Evolutionary conservation across 768 basidiomycete species (phyloP).

Genomic region (Lactifluus subvellereus): DNA sequence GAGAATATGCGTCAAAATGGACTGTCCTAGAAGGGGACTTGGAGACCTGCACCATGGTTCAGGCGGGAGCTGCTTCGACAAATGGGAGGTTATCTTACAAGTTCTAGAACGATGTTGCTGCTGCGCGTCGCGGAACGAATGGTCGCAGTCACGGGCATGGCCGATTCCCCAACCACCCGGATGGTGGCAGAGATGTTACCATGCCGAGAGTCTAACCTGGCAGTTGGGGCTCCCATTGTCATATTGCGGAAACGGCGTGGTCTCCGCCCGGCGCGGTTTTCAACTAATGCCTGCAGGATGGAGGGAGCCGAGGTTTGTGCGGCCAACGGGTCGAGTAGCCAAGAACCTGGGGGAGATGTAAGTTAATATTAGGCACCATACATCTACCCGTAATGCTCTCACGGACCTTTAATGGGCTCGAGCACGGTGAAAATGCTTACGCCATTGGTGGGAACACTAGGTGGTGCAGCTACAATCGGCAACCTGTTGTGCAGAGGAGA

Average conservation of each 20-base stretch:
- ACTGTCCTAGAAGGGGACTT: constrained; percentile 9
- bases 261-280: constrained; percentile 7
- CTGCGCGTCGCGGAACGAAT: constrained; percentile 11
- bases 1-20: constrained; percentile 20
- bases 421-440: constrained; percentile 6
- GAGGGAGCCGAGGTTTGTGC: background rate
- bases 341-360: constrained; percentile 13
- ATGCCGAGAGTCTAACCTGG: constrained; percentile 10
- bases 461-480: background rate
- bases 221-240: constrained; percentile 10
- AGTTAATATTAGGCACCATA: background rate
- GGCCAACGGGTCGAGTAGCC: constrained; percentile 17
- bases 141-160: constrained; percentile 1
- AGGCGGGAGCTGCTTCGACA: background rate
- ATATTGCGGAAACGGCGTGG: constrained; percentile 5
- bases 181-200: constrained; percentile 11
- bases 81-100: constrained; percentile 5
- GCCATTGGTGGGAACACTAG: constrained; percentile 5
- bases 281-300: constrained; percentile 1
- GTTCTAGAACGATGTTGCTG: constrained; percentile 19
- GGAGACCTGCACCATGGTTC: constrained; percentile 4
- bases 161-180: constrained; percentile 5
- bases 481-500: background rate
- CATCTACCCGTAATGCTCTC: background rate
- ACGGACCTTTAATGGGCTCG: constrained; percentile 15